Base-by-base conservation (phyloP, 1,284 basidiomycete genomes). In the Cryptococcus neoformans region DNA sequence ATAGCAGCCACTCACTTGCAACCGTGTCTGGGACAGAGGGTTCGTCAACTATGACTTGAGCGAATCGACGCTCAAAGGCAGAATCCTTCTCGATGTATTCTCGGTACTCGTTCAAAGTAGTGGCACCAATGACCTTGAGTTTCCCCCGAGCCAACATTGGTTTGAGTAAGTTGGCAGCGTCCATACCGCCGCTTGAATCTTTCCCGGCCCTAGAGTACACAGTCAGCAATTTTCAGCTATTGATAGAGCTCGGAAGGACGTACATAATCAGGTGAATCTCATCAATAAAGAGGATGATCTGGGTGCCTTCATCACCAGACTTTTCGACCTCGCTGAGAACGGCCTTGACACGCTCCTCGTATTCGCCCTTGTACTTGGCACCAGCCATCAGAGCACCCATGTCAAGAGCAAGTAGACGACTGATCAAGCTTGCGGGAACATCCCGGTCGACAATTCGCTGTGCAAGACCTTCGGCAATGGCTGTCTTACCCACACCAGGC, bases 21-120 rank as follows among this genome's bases (percentile, higher is more conserved):
- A 98, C 92, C 0, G 94, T 91, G 70, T 96, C 94, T 6, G 88
- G 78, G 1, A 98, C 94, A 5, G 82, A 82, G 0, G 95, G 95
- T 72, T 99, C 95, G 69, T 92, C 91, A 63, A 99, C 87, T 44
- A 95, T 77, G 51, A 98, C 94, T 75, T 95, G 92, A 10, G 91
- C 90, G 77, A 99, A 98, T 60, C 96, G 85, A 61, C 95, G 87
- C 73, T 98, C 95, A 57, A 98, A 83, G 1, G 95, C 95, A 17
- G 91, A 86, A 66, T 94, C 92, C 60, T 90, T 94, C 78, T 98
- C 95, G 73, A 98, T 94, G 77, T 94, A 92, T 76, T 95, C 90
- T 61, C 92, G 83, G 79, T 97, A 98, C 75, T 99, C 94, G 57
- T 87, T 85, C 5, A 95, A 83, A 0, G 94, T 97, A 1, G 94